phyloP scores from a whole-genome alignment of 2,329 filamentous ascomycete species.

The Pseudogymnoascus sp. region DNA sequence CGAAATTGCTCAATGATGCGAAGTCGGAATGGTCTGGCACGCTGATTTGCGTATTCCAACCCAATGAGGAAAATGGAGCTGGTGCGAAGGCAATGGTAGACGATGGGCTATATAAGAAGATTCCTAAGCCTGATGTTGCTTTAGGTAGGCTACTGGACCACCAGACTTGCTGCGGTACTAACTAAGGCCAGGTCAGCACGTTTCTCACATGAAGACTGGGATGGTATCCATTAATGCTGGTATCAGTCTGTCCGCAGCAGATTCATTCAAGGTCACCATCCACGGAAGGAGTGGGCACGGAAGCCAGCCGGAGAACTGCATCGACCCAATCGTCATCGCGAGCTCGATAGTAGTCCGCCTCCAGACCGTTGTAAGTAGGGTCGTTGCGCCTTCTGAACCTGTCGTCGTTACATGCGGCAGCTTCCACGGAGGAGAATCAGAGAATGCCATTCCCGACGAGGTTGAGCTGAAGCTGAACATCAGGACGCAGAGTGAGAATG shows the following conservation, averaged over 20 bases:
- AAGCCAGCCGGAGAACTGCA: slow-evolving; percentile 43
- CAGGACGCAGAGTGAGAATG: slow-evolving; percentile 37
- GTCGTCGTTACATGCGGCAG: slow-evolving; percentile 50
- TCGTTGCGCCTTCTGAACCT: slow-evolving; percentile 43
- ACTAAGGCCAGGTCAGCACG: slow-evolving; percentile 36
- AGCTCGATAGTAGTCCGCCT: slow-evolving; percentile 45
- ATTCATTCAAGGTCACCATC: slow-evolving; percentile 43
- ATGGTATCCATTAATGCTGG: background rate
- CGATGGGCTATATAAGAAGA: slow-evolving; percentile 43
- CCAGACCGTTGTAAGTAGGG: slow-evolving; percentile 50
- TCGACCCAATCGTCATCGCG: slow-evolving; percentile 52
- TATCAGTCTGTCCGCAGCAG: slow-evolving; percentile 34
- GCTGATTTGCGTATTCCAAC: slow-evolving; percentile 49
- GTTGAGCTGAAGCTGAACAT: slow-evolving; percentile 48
- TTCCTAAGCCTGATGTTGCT: slow-evolving; percentile 43
- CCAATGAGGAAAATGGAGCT: slow-evolving; percentile 46
- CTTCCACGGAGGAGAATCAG: slow-evolving; percentile 49
- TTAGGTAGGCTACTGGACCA: slow-evolving; percentile 21
- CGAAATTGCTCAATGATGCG: slow-evolving; percentile 34
- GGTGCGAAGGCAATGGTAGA: slow-evolving; percentile 52
- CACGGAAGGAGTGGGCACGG: slow-evolving; percentile 51
- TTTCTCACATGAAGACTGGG: slow-evolving; percentile 19
- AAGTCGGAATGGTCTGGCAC: slow-evolving; percentile 44
- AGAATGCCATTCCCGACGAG: slow-evolving; percentile 50
- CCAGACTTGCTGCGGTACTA: background rate